A percentile compares a stretch with the other conserved stretches of the same genome.
Evolutionary conservation across 192 early-diverging fungal genomes (phyloP).

Genomic region (Coemansia sp.): DNA sequence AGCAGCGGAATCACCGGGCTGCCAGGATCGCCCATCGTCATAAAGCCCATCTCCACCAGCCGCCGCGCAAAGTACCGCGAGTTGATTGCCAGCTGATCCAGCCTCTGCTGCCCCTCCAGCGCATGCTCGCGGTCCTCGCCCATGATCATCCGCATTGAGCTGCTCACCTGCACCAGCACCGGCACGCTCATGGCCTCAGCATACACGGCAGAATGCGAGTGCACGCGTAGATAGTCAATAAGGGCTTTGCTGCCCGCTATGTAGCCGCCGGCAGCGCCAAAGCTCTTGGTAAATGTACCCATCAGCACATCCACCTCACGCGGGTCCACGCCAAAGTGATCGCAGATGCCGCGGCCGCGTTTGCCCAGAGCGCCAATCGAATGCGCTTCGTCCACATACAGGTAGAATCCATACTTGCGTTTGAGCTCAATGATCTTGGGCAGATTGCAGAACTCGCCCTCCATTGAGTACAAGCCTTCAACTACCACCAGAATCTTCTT

Average conservation of each 20-base stretch:
- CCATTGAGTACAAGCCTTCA: slow-evolving; percentile 97
- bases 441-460: slow-evolving; percentile 86
- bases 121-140: slow-evolving; percentile 81
- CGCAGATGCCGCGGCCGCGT: slow-evolving; percentile 92
- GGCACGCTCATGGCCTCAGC: slow-evolving; percentile 85
- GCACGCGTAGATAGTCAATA: slow-evolving; percentile 77
- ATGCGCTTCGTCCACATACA: slow-evolving; percentile 98
- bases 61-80: slow-evolving; percentile 76
- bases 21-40: slow-evolving; percentile 83
- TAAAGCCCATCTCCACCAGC: slow-evolving; percentile 86
- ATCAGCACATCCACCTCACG: no score
- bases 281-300: slow-evolving; percentile 97
- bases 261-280: slow-evolving; percentile 96
- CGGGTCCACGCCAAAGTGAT: slow-evolving; percentile 91
- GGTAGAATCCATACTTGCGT: slow-evolving; percentile 90
- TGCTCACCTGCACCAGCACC: slow-evolving; percentile 85
- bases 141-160: slow-evolving; percentile 88
- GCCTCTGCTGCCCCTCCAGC: slow-evolving; percentile 74
- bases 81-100: slow-evolving; percentile 87
- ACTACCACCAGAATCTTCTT: slow-evolving; percentile 97
- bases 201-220: slow-evolving; percentile 81
- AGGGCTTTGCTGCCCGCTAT: slow-evolving; percentile 74
- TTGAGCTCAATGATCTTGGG: slow-evolving; percentile 87
- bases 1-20: slow-evolving; percentile 90
- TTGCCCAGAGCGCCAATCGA: slow-evolving; percentile 93